Evolutionary conservation across 192 early-diverging fungal genomes (phyloP).

Genomic region (Jimgerdemannia flammicorona): DNA sequence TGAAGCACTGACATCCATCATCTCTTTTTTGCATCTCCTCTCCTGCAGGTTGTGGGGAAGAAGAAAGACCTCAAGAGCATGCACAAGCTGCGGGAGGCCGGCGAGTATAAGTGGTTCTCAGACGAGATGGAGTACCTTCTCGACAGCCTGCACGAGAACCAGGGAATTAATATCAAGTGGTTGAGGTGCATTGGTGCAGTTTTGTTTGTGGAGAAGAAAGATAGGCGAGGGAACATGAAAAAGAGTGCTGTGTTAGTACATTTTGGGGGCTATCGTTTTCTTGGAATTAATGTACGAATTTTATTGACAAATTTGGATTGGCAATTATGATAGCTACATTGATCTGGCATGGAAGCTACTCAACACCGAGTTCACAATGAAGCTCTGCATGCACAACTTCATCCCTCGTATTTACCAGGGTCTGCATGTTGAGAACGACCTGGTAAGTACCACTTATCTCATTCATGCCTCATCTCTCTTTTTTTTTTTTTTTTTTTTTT

Average conservation of each 20-base stretch:
- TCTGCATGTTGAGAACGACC: slow-evolving; percentile 29
- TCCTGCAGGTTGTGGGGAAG: neutral
- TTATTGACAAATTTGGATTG: neutral
- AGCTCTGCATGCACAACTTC: slow-evolving; percentile 39
- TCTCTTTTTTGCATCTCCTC: too few relatives aligned
- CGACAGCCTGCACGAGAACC: slow-evolving; percentile 38
- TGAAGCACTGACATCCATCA: too few relatives aligned
- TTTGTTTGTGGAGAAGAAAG: neutral
- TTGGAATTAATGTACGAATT: neutral
- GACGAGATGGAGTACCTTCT: slow-evolving; percentile 61
- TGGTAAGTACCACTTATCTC: slow-evolving; percentile 19
- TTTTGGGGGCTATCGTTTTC: too few relatives aligned
- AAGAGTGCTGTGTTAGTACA: neutral
- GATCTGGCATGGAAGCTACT: slow-evolving; percentile 51
- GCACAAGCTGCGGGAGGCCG: slow-evolving; percentile 54
- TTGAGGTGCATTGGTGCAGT: slow-evolving; percentile 31
- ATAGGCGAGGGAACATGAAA: neutral
- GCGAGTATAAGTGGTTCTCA: slow-evolving; percentile 49
- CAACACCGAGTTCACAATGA: slow-evolving; percentile 26
- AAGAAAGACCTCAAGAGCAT: slow-evolving; percentile 37
- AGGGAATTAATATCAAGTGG: slow-evolving; percentile 38
- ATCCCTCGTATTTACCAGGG: slow-evolving; percentile 33
- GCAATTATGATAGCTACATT: slow-evolving; percentile 32
- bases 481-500: too few relatives aligned
- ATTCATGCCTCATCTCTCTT: neutral